phyloP scores from a whole-genome alignment of 2,329 filamentous ascomycete species.

The Penicillium sp. region DNA sequence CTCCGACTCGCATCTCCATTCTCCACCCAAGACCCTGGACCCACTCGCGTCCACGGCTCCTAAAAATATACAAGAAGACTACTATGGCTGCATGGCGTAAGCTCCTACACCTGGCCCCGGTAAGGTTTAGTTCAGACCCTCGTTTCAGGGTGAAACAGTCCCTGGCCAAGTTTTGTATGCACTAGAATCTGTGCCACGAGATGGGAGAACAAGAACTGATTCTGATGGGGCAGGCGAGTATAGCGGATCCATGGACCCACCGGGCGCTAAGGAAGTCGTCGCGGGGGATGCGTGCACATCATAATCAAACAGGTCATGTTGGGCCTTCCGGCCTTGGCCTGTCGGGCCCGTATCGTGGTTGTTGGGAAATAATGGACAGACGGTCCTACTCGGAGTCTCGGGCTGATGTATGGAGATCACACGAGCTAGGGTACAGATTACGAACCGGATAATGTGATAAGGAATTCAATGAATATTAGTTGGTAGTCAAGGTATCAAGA shows the following conservation, averaged over 20 bases:
- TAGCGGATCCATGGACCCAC: no score
- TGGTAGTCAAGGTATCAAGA: neutral
- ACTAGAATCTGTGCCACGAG: no score
- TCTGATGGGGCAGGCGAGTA: no score
- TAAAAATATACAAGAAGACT: slow-evolving; percentile 13
- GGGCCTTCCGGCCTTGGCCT: neutral
- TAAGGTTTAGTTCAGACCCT: neutral
- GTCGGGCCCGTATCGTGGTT: slow-evolving; percentile 5
- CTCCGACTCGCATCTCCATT: neutral
- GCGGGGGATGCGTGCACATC: slow-evolving; percentile 29
- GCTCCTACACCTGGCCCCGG: no score
- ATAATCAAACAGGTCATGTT: slow-evolving; percentile 23
- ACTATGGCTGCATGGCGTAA: no score
- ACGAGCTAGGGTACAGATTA: neutral
- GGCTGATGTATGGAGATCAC: neutral
- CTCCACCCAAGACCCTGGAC: slow-evolving; percentile 22
- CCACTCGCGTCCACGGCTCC: slow-evolving; percentile 16
- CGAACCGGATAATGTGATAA: neutral
- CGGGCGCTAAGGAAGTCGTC: slow-evolving; percentile 17
- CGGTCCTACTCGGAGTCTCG: neutral
- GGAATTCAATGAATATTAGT: neutral
- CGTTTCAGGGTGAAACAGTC: neutral
- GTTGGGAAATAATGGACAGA: neutral
- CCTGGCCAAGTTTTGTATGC: neutral
- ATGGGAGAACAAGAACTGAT: no score